Conservation (phyloP, 1,284 basidiomycete genomes). For the Boletus mariae region DNA sequence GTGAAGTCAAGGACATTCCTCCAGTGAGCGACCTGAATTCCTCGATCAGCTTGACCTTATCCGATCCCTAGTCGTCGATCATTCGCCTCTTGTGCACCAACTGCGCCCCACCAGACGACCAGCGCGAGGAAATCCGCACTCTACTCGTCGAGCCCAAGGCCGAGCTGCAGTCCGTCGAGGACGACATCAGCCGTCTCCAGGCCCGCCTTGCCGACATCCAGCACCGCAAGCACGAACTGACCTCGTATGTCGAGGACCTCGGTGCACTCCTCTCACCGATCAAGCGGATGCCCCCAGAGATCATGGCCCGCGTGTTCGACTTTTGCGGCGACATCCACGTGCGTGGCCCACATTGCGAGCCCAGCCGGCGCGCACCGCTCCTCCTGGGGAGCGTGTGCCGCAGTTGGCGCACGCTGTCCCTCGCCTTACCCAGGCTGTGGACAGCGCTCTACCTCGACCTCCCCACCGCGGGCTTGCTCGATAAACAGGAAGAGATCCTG, state of each 20-base stretch:
- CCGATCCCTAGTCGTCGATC: constrained; percentile 26
- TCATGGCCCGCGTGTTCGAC: constrained; percentile 32
- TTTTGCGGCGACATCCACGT: constrained; percentile 30
- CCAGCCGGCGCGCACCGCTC: constrained; percentile 27
- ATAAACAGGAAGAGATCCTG: constrained; percentile 26
- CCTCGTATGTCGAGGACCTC: constrained; percentile 31
- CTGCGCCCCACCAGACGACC: constrained; percentile 23
- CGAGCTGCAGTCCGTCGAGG: constrained; percentile 25
- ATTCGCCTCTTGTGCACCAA: constrained; percentile 29
- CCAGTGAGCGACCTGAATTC: constrained; percentile 16
- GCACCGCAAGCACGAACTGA: constrained; percentile 26
- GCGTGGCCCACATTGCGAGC: constrained; percentile 29
- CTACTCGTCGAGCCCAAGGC: constrained; percentile 27
- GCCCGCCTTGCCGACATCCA: constrained; percentile 30
- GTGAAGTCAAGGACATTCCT: constrained; percentile 30
- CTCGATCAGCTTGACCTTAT: not conserved
- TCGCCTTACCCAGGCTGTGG: constrained; percentile 30
- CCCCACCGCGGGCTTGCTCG: constrained; percentile 22
- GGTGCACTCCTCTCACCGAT: constrained; percentile 32
- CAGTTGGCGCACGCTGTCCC: constrained; percentile 28
- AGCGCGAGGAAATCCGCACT: constrained; percentile 26
- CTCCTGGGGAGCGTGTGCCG: constrained; percentile 28
- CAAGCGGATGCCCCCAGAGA: constrained; percentile 33
- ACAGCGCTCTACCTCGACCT: constrained; percentile 32
- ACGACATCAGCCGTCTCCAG: constrained; percentile 25